These are phyloP conservation scores for Metschnikowia rubicola DNA, from an alignment of 805 yeast genomes.

Conservation along the genomic window DNA sequence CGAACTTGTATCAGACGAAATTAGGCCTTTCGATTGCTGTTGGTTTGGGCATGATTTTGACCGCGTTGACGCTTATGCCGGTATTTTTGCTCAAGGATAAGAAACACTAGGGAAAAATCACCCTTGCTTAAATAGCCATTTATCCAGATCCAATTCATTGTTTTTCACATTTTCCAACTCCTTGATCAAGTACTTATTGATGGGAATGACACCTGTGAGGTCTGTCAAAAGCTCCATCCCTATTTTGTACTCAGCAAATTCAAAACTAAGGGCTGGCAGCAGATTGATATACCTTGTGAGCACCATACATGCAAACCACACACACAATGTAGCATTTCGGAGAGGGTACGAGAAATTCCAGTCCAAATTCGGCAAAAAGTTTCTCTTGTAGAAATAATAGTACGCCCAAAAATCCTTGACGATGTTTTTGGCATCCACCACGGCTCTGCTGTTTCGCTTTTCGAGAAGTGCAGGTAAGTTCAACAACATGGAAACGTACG, in stretches of 20 bases:
- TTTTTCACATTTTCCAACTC: not conserved
- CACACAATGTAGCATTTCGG: not conserved
- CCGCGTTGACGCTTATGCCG: not conserved
- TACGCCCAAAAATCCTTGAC: not conserved
- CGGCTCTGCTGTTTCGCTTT: not conserved
- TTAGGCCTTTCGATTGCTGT: not conserved
- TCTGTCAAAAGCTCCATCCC: not conserved
- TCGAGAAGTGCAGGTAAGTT: not conserved
- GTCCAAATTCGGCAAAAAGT: not conserved
- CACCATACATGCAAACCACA: not conserved
- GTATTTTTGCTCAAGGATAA: not conserved
- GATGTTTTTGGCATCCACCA: not conserved
- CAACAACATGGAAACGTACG: not conserved
- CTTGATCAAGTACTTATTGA: not conserved
- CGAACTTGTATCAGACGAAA: not conserved
- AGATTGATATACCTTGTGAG: not conserved
- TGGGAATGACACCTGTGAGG: not conserved
- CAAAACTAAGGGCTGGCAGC: not conserved
- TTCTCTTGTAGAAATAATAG: not conserved
- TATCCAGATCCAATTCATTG: not conserved
- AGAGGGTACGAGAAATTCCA: not conserved
- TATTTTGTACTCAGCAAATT: not conserved
- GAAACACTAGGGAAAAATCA: not conserved
- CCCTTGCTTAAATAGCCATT: not conserved
- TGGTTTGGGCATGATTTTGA: not conserved